phyloP scores from a whole-genome alignment of 2,329 filamentous ascomycete species.

The Alternaria sp. region DNA sequence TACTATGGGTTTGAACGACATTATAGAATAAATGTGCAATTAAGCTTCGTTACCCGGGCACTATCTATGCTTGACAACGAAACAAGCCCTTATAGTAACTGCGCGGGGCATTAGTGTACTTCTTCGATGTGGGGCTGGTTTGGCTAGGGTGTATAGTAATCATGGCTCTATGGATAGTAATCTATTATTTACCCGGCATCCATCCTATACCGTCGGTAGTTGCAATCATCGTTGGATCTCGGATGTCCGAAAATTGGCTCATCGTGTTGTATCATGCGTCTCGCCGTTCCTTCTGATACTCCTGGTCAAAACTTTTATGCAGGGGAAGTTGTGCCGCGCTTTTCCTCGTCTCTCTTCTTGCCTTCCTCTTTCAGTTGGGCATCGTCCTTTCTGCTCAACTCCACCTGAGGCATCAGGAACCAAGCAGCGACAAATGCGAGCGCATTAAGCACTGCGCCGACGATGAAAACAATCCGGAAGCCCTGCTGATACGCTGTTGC shows the following conservation, averaged over 20 bases:
- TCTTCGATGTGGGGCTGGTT: not conserved
- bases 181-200: constrained; percentile 15
- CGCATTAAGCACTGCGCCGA: constrained; percentile 23
- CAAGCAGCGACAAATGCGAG: constrained; percentile 23
- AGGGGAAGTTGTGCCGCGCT: not conserved
- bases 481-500: constrained; percentile 19
- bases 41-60: not conserved
- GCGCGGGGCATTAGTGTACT: constrained; percentile 4
- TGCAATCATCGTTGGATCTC: not conserved
- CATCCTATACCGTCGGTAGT: constrained; percentile 10
- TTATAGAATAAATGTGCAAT: not conserved
- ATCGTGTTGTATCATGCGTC: not conserved
- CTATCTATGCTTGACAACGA: not conserved
- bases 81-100: not conserved
- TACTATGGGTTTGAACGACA: not conserved
- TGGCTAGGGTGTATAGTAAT: not conserved
- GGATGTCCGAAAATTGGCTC: not conserved
- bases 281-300: not conserved
- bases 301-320: not conserved
- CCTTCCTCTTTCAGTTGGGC: constrained; percentile 28
- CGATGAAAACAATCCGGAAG: constrained; percentile 25
- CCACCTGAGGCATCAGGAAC: constrained; percentile 27
- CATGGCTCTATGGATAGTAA: not conserved
- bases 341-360: constrained; percentile 13
- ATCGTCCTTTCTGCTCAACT: constrained; percentile 23